Base-by-base conservation (phyloP, 129 eudicot genomes). In the Escallonia herrerae region DNA sequence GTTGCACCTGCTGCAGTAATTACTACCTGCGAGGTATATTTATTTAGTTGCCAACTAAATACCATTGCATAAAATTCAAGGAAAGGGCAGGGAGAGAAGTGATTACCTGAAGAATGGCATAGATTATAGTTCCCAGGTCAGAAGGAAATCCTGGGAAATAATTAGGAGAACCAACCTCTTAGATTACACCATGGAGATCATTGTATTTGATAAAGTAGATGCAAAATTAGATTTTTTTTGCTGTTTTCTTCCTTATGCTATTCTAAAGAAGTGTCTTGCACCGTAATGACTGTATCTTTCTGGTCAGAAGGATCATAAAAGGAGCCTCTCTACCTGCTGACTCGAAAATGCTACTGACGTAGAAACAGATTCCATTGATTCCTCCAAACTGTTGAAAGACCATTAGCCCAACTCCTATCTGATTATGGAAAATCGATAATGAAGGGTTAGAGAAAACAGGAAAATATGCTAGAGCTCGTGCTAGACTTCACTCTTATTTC, bases 351-450 rank as follows among this genome's bases (percentile, higher is more conserved):
- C 90, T 87, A 65, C 86, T 86, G n/a, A 84, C 79, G 70, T 90
- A 90, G 86, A 90, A 90, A 75, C 84, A 77, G 43, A 90, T 75
- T 48, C 95, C 97, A 60, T 86, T 90, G 70, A 90, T 90, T 69
- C 97, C 97, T 58, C 97, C 97, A 69, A 90, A 80, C 63, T 90
- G 97, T 76, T 90, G 97, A 71, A 72, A 70, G 50, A 90, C 79
- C 95, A 90, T 90, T n/a, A 90, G 64, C 58, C 97, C 97, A 60
- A 84, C 91, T 70, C 87, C 97, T 55, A 90, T 78, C 97, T 90
- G 81, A 15, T 55, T 58, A 78, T 43, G 33, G 2, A 45, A 63
- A 9, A 47, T 3, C 41, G 5, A 72, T 8, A 3, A 13, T 10
- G 60, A 40, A 75, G 48, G 43, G 46, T 10, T 63, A 39, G 40